These are phyloP conservation scores for Metschnikowia henanensis DNA, from an alignment of 805 yeast species.

Conservation along the genomic window DNA sequence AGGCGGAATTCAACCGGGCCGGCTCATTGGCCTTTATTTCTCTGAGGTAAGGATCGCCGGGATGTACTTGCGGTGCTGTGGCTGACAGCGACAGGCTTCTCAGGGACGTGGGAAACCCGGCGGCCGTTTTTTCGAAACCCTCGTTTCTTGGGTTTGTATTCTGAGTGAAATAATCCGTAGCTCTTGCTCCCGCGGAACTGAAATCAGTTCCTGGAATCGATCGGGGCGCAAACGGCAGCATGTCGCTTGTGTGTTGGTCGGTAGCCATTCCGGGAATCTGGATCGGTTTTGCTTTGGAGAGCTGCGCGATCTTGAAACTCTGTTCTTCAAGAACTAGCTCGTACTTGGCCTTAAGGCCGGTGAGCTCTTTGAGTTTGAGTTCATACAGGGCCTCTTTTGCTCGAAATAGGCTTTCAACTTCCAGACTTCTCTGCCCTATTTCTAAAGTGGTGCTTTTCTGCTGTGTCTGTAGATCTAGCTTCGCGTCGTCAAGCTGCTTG, in stretches of 20 bases:
- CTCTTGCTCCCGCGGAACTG: not conserved
- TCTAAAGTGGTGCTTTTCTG: conserved; percentile 25
- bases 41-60: not conserved
- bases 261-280: conserved; percentile 16
- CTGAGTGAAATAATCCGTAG: not conserved
- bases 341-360: conserved; percentile 28
- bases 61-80: not conserved
- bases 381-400: conserved; percentile 30
- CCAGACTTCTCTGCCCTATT: conserved; percentile 24
- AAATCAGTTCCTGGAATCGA: no score
- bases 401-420: conserved; percentile 27
- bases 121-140: no score
- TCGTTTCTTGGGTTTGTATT: no score
- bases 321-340: conserved; percentile 40
- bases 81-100: conserved; percentile 4
- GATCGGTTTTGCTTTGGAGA: conserved; percentile 40
- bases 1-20: not conserved
- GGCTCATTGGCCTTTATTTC: not conserved
- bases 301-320: conserved; percentile 33
- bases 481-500: conserved; percentile 2
- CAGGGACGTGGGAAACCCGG: not conserved
- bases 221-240: not conserved
- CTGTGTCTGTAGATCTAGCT: conserved; percentile 13
- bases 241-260: not conserved
- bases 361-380: conserved; percentile 35